phyloP scores from a whole-genome alignment of 192 early-diverging fungal species.

The Linnemannia hyalina region DNA sequence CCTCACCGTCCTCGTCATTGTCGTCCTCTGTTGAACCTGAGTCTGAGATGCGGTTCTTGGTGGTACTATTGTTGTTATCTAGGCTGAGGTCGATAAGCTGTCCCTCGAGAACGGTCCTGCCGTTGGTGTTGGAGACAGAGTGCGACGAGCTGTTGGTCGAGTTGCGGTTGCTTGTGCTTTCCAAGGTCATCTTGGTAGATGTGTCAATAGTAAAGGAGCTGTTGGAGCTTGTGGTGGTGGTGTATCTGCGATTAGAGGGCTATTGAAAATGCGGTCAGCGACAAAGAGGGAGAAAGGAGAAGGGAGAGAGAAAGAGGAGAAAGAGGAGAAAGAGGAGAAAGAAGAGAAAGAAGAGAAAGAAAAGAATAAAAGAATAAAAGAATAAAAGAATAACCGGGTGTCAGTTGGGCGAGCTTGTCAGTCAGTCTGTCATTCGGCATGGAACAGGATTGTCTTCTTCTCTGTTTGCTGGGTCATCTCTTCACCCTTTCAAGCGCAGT shows the following conservation, averaged over 20 bases:
- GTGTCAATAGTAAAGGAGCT: neutral
- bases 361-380: too few species aligned
- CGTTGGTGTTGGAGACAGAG: conserved; percentile 16
- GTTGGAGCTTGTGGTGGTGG: neutral
- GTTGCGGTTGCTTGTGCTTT: neutral
- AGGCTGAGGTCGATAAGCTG: conserved; percentile 36
- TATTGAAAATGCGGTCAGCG: neutral
- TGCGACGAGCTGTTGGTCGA: conserved; percentile 21
- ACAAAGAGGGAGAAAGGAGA: neutral
- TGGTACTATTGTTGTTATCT: neutral
- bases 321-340: neutral
- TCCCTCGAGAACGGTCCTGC: conserved; percentile 18
- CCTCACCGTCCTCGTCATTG: conserved; percentile 25
- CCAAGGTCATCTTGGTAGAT: neutral
- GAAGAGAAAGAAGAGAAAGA: neutral
- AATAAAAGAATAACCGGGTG: too few species aligned
- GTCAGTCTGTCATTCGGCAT: too few species aligned
- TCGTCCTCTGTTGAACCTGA: conserved; percentile 19
- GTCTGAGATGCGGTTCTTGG: neutral
- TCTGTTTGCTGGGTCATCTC: neutral
- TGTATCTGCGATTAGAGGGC: neutral
- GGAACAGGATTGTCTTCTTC: neutral
- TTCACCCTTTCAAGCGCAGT: neutral
- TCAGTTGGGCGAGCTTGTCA: too few species aligned
- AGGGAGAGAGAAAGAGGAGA: too few species aligned